Evolutionary conservation across 768 basidiomycete genomes (phyloP), one percentile per base, ranked within the genome.

Genomic region (Macrolepiota albuminosa): DNA sequence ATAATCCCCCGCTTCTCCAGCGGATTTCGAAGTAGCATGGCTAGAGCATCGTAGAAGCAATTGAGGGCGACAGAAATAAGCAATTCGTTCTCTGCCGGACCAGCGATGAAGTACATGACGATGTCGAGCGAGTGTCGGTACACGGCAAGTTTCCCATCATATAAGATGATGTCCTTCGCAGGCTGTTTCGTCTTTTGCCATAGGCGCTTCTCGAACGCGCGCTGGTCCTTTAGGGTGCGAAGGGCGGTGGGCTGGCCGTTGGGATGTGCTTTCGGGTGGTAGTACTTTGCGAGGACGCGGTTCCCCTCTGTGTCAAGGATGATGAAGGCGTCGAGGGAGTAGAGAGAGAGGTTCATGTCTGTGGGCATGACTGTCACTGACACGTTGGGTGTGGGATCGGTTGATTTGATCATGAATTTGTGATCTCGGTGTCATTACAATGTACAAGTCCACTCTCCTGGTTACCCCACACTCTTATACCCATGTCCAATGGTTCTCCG

Each of bases 81-180:
- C 57, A 98, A 84, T 73, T 99, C 97, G 74, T 99, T 99, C 75
- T 97, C 95, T 2, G 79, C 77, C 7, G 92, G 82, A 4, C 89
- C 86, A 14, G 92, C 93, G 68, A 98, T 82, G 68, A 98, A 84
- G 80, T 97, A 97, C 72, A 98, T 86, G 57, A 95, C 89, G 67
- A 99, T 86, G 79, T 99, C 97, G 53, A 96, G 86, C 18, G 95
- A 93, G 69, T 97, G 91, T 64, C 90, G 91, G 79, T 96, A 96
- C 31, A 98, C 84, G 46, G 90, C 89, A n/a, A 98, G 83, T 69
- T 93, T 91, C 18, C 83, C 86, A 73, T 88, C 94, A 78, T 86
- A 97, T 42, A 92, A 82, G 68, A 95, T 93, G 68, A 98, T 95
- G 65, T 98, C 97, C 69, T 93, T 96, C 93, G 69, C 45, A 43